Evolutionary conservation across 768 basidiomycete species (phyloP), one percentile per base, ranked within the genome.

Genomic region (Termitomyces sp.): DNA sequence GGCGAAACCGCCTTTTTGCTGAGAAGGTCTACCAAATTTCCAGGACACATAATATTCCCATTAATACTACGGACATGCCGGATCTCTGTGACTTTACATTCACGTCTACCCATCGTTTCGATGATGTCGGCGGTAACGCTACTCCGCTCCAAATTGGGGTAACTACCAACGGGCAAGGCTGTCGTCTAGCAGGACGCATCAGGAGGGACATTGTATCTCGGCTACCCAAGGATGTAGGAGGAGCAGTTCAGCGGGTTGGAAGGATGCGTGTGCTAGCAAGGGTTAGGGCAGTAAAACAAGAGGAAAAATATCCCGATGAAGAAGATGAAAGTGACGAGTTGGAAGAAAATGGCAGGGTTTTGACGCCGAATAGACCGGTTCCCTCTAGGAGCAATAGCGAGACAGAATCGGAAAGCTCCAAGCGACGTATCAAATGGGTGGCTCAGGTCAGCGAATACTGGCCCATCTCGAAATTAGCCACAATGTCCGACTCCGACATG

Each of bases 381-480:
- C 81, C 86, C 0, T 77, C 83, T 51, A 76, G 86, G 45, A 72
- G 66, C 47, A 56, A 57, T 2, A 67, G 71, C 34, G 79, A 81
- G 71, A 79, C 73, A 4, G 72, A 67, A 8, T 47, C 64, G 1
- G 88, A 89, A 64, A 76, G 71, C 31, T 76, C 82, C 56, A 79
- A 75, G 60, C 80, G 94, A 37, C 80, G 91, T 15, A 92, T 97
- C 84, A 86, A 89, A 72, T 98, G 94, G 93, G 88, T 97, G 3
- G 88, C 94, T 0, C 96, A 98, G 71, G 84, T 98, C 66, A 96
- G 94, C 79, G 96, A 98, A 71, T 98, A 97, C 72, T 98, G 94
- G 92, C 88, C 94, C 0, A 79, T 95, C 52, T 81, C 88, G 11
- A 85, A 83, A 46, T 82, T 98, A 8, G 88, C 92, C 0, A 72